Conservation (phyloP, 768 basidiomycete species). For the Leucocoprinus sp. region DNA sequence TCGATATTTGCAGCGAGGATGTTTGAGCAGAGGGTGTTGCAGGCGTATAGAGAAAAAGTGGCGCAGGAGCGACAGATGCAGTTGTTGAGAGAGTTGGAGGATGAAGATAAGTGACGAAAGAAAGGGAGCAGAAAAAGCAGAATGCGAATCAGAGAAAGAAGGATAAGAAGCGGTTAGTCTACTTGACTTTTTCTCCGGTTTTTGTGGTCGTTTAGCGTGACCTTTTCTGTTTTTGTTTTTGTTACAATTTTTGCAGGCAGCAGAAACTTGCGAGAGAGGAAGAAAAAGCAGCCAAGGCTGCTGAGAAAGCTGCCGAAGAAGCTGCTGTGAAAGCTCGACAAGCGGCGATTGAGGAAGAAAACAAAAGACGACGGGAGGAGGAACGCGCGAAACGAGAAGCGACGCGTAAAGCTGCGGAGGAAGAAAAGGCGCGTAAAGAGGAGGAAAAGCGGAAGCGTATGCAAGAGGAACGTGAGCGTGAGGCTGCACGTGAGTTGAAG, state of each 20-base stretch:
- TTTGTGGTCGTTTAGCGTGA: not conserved
- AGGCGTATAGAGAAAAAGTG: slow-evolving; percentile 93
- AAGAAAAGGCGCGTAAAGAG: slow-evolving; percentile 75
- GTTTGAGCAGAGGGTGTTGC: slow-evolving; percentile 97
- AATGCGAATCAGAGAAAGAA: slow-evolving; percentile 99
- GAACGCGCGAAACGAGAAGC: slow-evolving; percentile 75
- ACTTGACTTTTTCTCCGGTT: slow-evolving; percentile 10
- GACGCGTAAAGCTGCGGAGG: slow-evolving; percentile 67
- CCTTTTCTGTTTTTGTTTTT: slow-evolving; percentile 11
- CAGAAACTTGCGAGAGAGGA: slow-evolving; percentile 93
- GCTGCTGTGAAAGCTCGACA: slow-evolving; percentile 71
- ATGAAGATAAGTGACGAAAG: slow-evolving; percentile 84
- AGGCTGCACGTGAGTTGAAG: slow-evolving; percentile 68
- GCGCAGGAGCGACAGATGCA: slow-evolving; percentile 94
- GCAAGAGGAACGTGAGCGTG: slow-evolving; percentile 74
- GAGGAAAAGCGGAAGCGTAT: slow-evolving; percentile 74
- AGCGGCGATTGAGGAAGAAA: slow-evolving; percentile 71
- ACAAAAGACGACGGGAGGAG: slow-evolving; percentile 77
- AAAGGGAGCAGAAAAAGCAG: slow-evolving; percentile 89
- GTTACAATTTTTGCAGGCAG: slow-evolving; percentile 50
- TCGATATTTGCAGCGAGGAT: slow-evolving; percentile 98
- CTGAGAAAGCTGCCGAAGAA: slow-evolving; percentile 83
- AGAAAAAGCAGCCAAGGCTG: slow-evolving; percentile 75
- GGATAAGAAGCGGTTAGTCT: slow-evolving; percentile 76
- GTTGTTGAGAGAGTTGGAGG: slow-evolving; percentile 88